Base-by-base conservation (phyloP, 805 yeast genomes). In the Cyberlindnera xishuangbannaensis region DNA sequence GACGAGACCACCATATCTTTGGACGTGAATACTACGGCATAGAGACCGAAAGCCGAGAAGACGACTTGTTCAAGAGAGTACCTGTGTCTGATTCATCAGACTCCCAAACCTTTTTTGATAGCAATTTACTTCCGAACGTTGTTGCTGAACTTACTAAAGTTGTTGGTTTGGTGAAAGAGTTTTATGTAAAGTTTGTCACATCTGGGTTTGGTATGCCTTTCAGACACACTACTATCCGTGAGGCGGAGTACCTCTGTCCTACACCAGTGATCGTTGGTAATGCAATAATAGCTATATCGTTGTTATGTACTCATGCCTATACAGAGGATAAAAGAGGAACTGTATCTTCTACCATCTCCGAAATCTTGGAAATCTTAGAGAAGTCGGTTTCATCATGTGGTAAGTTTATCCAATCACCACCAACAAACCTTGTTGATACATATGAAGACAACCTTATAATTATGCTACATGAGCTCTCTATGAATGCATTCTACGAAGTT, bases 251-350 rank as follows among this genome's bases (percentile, higher is more conserved):
- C 15, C 58, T 85, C 23, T 65, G 78, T 3, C 66, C 76, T n/a
- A 67, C 77, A 32, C 76, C 84, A 1, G 71, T 70, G 31, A 82
- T 83, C 1, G 71, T 69, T 35, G 83, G 83, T 5, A 76, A 79
- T 49, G 72, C 84, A 0, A 73, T 80, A 14, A 69, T 80, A 31
- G 66, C 83, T 2, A 53, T 81, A 10, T 59, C 84, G 3, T 67
- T 78, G 31, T 60, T 80, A 35, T 59, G 78, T 14, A 56, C 76
- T 6, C 76, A 73, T 48, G 75, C 87, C 1, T 65, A 73, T 16
- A 75, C 71, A 31, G 87, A 81, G 50, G 87, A 79, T 42, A 73
- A 73, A 36, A 69, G 62, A 33, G 69, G 73, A 18, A 60, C 69
- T 6, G 72, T 79, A 3, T 67, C 68, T 4, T 67, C 69, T 8